Conservation (phyloP, 768 basidiomycete genomes). For the Leccinum obscurum region DNA sequence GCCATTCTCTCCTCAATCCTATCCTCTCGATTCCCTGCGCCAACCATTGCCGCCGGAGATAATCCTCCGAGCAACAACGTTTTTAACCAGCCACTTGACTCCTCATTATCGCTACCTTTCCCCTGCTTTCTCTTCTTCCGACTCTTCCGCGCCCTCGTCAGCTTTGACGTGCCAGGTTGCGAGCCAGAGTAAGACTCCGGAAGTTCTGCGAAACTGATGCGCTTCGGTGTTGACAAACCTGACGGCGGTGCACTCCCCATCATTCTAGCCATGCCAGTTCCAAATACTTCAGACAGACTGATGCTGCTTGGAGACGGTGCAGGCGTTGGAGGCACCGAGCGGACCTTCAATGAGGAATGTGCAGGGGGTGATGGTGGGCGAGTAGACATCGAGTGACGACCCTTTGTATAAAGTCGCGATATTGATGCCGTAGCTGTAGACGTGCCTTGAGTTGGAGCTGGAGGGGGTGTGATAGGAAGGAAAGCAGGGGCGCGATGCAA, state of each 20-base stretch:
- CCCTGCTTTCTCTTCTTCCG: conserved; percentile 37
- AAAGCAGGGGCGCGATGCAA: conserved; percentile 21
- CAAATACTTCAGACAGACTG: conserved; percentile 30
- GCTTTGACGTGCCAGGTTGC: conserved; percentile 34
- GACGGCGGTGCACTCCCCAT: conserved; percentile 47
- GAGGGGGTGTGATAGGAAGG: conserved; percentile 46
- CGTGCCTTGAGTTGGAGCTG: conserved; percentile 56
- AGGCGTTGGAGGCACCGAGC: conserved; percentile 38
- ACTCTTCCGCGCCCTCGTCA: conserved; percentile 34
- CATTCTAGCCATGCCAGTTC: conserved; percentile 29
- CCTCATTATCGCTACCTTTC: conserved; percentile 33
- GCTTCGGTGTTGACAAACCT: conserved; percentile 61
- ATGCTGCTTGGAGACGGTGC: conserved; percentile 35
- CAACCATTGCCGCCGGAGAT: conserved; percentile 24
- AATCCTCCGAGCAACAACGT: conserved; percentile 21
- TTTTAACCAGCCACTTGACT: conserved; percentile 27
- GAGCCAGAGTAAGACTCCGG: conserved; percentile 62
- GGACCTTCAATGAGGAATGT: conserved; percentile 46
- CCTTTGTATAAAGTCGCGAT: conserved; percentile 73
- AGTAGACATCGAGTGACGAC: conserved; percentile 58
- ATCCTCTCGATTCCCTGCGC: conserved; percentile 41
- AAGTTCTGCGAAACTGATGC: conserved; percentile 76
- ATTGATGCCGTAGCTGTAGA: conserved; percentile 78
- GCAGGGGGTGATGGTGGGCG: conserved; percentile 61
- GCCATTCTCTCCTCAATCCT: conserved; percentile 53